A percentile compares a stretch with the other conserved stretches of the same genome.
Conservation (phyloP, 768 basidiomycete genomes). For the Agaricus bisporus region DNA sequence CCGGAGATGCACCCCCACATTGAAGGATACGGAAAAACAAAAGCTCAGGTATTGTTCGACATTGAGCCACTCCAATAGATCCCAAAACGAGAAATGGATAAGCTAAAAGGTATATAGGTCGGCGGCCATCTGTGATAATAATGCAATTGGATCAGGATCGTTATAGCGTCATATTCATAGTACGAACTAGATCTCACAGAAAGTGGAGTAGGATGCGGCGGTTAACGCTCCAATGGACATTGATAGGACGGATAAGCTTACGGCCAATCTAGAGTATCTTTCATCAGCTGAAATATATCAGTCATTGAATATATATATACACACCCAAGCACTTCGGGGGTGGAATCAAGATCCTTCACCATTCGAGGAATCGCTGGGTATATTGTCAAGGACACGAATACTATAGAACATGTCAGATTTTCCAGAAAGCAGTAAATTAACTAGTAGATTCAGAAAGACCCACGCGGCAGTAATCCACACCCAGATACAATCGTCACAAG, state of each 20-base stretch:
- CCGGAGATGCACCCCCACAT: conserved; percentile 59
- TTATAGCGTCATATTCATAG: not conserved
- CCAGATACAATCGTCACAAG: conserved; percentile 48
- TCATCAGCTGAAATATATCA: not conserved
- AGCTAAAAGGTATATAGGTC: conserved; percentile 51
- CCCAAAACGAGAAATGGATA: conserved; percentile 58
- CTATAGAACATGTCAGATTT: conserved; percentile 30
- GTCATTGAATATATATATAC: conserved; percentile 30
- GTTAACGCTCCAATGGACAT: conserved; percentile 25
- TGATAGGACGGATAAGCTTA: conserved; percentile 29
- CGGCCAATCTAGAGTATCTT: conserved; percentile 22
- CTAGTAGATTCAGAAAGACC: conserved; percentile 10
- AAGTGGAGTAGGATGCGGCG: conserved; percentile 31
- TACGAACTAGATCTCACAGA: conserved; percentile 21
- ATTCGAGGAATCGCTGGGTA: conserved; percentile 72
- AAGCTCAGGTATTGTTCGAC: conserved; percentile 36
- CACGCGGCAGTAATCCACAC: conserved; percentile 50
- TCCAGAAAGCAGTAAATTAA: conserved; percentile 36
- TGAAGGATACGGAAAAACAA: conserved; percentile 63
- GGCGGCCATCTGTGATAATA: conserved; percentile 50
- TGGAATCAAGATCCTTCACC: conserved; percentile 55
- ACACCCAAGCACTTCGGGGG: conserved; percentile 53
- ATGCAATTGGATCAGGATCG: not conserved
- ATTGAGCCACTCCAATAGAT: conserved; percentile 52
- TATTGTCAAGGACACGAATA: conserved; percentile 64